Conservation (phyloP, 2,329 filamentous ascomycete genomes). For the Fusarium keratoplasticum region DNA sequence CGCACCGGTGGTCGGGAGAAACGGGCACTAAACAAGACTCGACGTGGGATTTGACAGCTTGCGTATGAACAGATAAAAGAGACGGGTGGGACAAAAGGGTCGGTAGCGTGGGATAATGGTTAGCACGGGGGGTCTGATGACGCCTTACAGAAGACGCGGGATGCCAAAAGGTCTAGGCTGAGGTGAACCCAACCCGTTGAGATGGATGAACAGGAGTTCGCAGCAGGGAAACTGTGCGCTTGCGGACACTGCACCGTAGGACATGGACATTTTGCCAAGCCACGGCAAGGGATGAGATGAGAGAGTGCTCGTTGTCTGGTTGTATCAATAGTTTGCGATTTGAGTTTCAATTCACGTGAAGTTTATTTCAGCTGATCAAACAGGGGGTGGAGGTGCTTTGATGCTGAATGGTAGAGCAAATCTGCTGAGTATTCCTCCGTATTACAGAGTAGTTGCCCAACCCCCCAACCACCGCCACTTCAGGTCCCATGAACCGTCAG, state of each 20-base stretch:
- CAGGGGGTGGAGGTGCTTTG: background rate
- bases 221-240: background rate
- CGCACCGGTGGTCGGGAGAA: background rate
- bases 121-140: background rate
- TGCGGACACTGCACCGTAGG: background rate
- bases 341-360: conserved; percentile 11
- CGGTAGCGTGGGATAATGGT: background rate
- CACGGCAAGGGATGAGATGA: background rate
- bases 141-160: background rate
- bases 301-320: background rate
- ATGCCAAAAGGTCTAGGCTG: background rate
- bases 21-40: conserved; percentile 3
- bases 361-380: conserved; percentile 7
- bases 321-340: background rate
- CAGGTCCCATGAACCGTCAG: conserved; percentile 3
- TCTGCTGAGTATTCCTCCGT: conserved; percentile 6
- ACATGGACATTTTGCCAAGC: background rate
- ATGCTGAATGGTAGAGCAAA: background rate
- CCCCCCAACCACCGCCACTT: background rate
- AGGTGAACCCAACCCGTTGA: background rate
- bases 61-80: background rate
- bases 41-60: conserved; percentile 1
- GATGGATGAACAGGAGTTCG: background rate
- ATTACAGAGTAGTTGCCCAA: background rate
- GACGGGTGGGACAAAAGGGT: background rate